These are phyloP conservation scores for Tarenaya hassleriana DNA, from an alignment of 345 rosid genomes.

Conservation along the genomic window DNA sequence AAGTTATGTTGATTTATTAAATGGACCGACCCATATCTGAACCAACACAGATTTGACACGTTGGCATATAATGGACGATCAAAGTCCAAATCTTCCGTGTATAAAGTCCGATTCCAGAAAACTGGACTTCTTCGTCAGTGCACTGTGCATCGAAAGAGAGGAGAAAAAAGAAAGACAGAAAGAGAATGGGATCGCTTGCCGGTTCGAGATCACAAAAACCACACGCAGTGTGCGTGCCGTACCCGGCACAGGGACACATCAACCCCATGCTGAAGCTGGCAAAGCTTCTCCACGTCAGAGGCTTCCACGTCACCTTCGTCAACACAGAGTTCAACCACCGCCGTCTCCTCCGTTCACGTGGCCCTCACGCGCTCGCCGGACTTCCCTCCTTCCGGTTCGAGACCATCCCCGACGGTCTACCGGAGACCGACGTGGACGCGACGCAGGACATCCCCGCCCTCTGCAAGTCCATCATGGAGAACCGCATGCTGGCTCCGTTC, in stretches of 20 bases:
- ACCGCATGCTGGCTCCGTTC: slow-evolving; percentile 26
- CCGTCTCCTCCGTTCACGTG: slow-evolving; percentile 29
- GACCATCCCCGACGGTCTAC: slow-evolving; percentile 38
- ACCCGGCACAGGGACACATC: slow-evolving; percentile 46
- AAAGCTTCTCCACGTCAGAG: slow-evolving; percentile 31
- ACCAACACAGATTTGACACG: too few relatives aligned
- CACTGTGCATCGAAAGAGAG: too few relatives aligned
- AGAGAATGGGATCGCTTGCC: neutral
- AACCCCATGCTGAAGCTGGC: slow-evolving; percentile 41
- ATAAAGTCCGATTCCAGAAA: too few relatives aligned
- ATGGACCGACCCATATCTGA: too few relatives aligned
- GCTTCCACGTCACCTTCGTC: slow-evolving; percentile 41
- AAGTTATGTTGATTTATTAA: too few relatives aligned
- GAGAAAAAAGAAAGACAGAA: neutral
- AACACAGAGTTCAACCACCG: slow-evolving; percentile 35
- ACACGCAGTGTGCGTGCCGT: slow-evolving; percentile 37
- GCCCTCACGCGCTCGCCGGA: slow-evolving; percentile 23
- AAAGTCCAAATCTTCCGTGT: too few relatives aligned
- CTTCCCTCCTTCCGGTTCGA: slow-evolving; percentile 30
- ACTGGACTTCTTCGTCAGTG: too few relatives aligned
- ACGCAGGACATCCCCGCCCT: slow-evolving; percentile 30
- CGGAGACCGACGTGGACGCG: slow-evolving; percentile 12
- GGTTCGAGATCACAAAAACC: slow-evolving; percentile 13
- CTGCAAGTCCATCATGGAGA: slow-evolving; percentile 23
- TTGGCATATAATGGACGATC: too few relatives aligned